Conservation (phyloP, 805 yeast species). For the Saturnispora dispora region DNA sequence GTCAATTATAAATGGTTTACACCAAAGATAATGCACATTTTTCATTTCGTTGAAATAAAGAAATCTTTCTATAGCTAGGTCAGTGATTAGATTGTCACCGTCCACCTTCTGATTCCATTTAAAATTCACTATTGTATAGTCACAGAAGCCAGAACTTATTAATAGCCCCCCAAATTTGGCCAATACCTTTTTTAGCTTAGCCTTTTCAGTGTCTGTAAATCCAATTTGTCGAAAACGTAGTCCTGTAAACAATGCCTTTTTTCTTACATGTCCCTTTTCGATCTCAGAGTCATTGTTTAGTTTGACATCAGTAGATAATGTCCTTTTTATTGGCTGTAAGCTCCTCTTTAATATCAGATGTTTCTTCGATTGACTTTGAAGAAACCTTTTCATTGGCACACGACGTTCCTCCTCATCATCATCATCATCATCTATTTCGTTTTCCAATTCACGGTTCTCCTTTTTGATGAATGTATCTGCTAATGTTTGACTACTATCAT, state of each 20-base stretch:
- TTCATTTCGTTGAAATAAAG: slow-evolving; percentile 16
- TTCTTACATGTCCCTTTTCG: background rate
- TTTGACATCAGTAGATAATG: background rate
- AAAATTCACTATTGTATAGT: slow-evolving; percentile 19
- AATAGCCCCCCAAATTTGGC: slow-evolving; percentile 19
- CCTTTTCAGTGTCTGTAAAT: slow-evolving; percentile 13
- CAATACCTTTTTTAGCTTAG: slow-evolving; percentile 19
- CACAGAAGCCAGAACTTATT: background rate
- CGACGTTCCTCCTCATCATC: slow-evolving; percentile 16
- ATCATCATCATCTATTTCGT: background rate
- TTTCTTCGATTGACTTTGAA: slow-evolving; percentile 7
- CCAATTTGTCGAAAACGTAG: slow-evolving; percentile 16
- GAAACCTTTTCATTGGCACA: slow-evolving; percentile 20
- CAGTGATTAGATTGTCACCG: slow-evolving; percentile 17
- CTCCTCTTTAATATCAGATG: slow-evolving; percentile 10
- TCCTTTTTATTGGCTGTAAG: slow-evolving; percentile 18
- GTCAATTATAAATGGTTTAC: slow-evolving; percentile 13
- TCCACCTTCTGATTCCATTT: slow-evolving; percentile 4
- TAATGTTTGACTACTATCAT: background rate
- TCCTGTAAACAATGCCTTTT: slow-evolving; percentile 14
- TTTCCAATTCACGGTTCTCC: background rate
- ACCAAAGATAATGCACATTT: slow-evolving; percentile 17
- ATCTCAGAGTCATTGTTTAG: background rate
- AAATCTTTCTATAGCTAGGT: slow-evolving; percentile 25
- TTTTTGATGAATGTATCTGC: background rate